Evolutionary conservation across 176 grass and related monocot species (phyloP).

Genomic region (Thalia dealbata): DNA sequence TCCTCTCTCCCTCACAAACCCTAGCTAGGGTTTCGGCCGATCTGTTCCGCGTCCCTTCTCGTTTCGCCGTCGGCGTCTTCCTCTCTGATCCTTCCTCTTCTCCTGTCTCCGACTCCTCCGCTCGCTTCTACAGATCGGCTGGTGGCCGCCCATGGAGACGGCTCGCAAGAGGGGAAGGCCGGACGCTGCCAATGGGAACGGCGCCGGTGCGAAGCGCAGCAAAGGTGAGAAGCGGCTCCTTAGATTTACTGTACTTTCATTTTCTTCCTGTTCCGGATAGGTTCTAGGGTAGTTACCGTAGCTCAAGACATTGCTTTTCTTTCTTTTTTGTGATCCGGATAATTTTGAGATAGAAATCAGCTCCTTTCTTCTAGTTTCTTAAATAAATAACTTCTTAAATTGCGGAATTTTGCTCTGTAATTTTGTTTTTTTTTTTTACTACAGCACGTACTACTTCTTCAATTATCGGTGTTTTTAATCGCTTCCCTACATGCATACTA

Average conservation of each 20-base stretch:
- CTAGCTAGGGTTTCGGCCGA: neutral
- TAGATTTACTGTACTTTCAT: neutral
- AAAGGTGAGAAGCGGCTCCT: constrained; percentile 26
- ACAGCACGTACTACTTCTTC: too few relatives aligned
- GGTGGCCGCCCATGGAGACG: constrained; percentile 34
- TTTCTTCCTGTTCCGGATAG: neutral
- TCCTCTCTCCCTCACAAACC: neutral
- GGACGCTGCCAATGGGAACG: constrained; percentile 31
- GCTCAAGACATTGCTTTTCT: neutral
- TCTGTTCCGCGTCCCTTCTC: neutral
- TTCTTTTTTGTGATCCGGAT: neutral
- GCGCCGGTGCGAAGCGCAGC: constrained; percentile 33
- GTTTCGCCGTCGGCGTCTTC: neutral
- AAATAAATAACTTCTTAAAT: too few relatives aligned
- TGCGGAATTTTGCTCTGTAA: too few relatives aligned
- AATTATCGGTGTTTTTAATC: too few relatives aligned
- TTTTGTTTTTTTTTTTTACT: too few relatives aligned
- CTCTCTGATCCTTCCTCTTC: neutral
- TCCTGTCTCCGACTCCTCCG: neutral
- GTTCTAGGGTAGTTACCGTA: neutral
- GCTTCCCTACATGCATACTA: too few relatives aligned
- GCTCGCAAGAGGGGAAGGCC: constrained; percentile 44
- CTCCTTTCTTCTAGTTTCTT: too few relatives aligned
- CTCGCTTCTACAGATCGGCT: neutral
- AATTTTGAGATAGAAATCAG: too few relatives aligned